Evolutionary conservation across 2,329 filamentous ascomycete genomes (phyloP).

Genomic region (Delphinella strobiligena): DNA sequence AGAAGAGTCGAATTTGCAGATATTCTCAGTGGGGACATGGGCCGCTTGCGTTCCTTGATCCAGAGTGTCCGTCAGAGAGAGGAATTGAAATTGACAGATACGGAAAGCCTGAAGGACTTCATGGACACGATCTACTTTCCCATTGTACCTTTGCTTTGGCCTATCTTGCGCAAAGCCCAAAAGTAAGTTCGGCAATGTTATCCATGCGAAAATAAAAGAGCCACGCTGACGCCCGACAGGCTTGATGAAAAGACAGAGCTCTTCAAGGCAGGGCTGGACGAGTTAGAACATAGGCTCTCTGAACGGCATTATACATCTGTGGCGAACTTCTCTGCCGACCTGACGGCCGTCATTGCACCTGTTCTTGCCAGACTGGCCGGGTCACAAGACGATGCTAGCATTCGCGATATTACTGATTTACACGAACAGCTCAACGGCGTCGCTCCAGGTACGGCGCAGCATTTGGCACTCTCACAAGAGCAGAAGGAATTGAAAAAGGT

Average conservation of each 20-base stretch:
- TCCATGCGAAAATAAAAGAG: not conserved
- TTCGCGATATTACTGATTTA: constrained; percentile 24
- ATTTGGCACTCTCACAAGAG: constrained; percentile 41
- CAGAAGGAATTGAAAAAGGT: constrained; percentile 71
- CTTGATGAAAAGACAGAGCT: constrained; percentile 45
- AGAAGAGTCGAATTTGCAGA: constrained; percentile 83
- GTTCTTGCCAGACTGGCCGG: constrained; percentile 37
- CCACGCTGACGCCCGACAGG: constrained; percentile 34
- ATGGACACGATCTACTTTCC: constrained; percentile 90
- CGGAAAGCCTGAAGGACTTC: constrained; percentile 63
- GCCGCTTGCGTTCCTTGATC: constrained; percentile 59
- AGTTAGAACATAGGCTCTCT: constrained; percentile 41
- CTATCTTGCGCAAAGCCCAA: constrained; percentile 68
- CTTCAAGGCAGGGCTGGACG: constrained; percentile 42
- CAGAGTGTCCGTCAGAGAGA: constrained; percentile 65
- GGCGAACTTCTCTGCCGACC: constrained; percentile 46
- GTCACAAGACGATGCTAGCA: constrained; percentile 9
- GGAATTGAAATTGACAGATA: constrained; percentile 61
- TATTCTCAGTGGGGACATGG: constrained; percentile 61
- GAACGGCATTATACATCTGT: constrained; percentile 49
- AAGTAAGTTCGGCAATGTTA: constrained; percentile 47
- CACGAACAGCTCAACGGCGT: constrained; percentile 28
- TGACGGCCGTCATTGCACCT: constrained; percentile 43
- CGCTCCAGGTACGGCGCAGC: constrained; percentile 23
- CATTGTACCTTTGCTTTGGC: constrained; percentile 60